These are phyloP conservation scores for Calonectria pauciramosa DNA, from an alignment of 2,329 filamentous ascomycete species.

Conservation along the genomic window DNA sequence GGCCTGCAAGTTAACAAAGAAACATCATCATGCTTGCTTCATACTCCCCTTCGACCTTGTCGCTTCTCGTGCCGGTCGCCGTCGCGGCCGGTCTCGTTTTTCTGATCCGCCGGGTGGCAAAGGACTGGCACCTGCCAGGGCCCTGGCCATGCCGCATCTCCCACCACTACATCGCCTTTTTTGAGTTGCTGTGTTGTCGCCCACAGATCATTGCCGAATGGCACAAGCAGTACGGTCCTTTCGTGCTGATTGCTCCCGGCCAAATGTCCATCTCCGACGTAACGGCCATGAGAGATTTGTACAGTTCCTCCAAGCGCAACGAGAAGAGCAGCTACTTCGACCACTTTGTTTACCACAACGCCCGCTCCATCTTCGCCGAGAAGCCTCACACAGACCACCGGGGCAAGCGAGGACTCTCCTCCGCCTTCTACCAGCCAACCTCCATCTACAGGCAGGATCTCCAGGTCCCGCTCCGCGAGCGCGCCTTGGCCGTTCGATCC, in stretches of 20 bases:
- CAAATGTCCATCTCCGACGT: conserved; percentile 11
- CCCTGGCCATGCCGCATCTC: conserved; percentile 15
- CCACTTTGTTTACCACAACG: conserved; percentile 11
- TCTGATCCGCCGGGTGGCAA: conserved; percentile 1
- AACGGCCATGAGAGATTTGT: conserved; percentile 2
- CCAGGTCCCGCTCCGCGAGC: neutral
- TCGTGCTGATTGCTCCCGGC: conserved; percentile 7
- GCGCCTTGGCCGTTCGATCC: neutral
- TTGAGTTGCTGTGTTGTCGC: conserved; percentile 1
- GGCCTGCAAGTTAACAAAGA: neutral
- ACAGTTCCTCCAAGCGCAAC: conserved; percentile 7
- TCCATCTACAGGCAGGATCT: conserved; percentile 11
- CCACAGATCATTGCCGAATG: conserved; percentile 14
- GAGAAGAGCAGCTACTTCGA: conserved; percentile 16
- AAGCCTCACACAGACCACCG: conserved; percentile 6
- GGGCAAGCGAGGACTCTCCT: conserved; percentile 5
- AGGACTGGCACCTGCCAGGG: conserved; percentile 8
- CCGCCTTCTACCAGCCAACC: conserved; percentile 10
- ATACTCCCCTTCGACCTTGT: neutral
- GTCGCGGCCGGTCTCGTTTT: neutral
- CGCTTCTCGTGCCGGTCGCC: neutral
- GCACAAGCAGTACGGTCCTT: conserved; percentile 5
- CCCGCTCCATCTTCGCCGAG: conserved; percentile 5
- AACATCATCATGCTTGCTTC: neutral
- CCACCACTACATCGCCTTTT: conserved; percentile 7